Evolutionary conservation across 2,329 filamentous ascomycete genomes (phyloP), one percentile per base, ranked within the genome.

Genomic region (Fusarium sp.): DNA sequence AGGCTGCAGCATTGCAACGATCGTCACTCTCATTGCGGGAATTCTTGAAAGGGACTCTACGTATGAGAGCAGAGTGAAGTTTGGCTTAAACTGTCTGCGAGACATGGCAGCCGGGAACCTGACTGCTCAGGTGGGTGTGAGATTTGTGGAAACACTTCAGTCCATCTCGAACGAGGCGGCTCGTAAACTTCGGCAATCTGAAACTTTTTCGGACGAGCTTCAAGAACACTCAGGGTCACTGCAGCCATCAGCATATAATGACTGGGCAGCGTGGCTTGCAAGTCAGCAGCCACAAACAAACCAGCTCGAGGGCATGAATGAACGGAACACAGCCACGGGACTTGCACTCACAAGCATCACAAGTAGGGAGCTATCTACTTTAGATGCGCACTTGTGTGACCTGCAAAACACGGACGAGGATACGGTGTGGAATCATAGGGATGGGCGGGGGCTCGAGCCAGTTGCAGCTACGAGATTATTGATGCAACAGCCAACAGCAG

Each of bases 1-100:
- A 59, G 82, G 81, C 14, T 83, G 82, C 66, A 83, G 82, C 41
- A 82, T 81, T 18, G 82, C 82, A 5, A 83, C 81, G 2, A 83
- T 83, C 27, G 78, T 83, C 8, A 76, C 80, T 5, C 66, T 84
- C 13, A 70, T 84, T 3, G 74, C 80, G 5, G 82, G 82, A 0
- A 82, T 84, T 18, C 66, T 82, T 7, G 79, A 82, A n/a, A 74
- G 81, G 2, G 81, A 83, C 62, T 76, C 80, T 0, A 77, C 72
- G 6, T 83, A 82, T 23, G 76, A 80, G 5, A 60, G 73, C 5
- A 71, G 77, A 20, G 79, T 83, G 1, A 64, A 60, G 1, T 82
- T 83, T 52, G 82, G 81, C 0, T 34, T 83, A 7, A 75, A 78
- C 5, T 82, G 80, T 57, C 78, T 83, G 1, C 71, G 77, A 1